These are phyloP conservation scores for Yamadazyma scolyti DNA, from an alignment of 805 yeast genomes.

Conservation along the genomic window DNA sequence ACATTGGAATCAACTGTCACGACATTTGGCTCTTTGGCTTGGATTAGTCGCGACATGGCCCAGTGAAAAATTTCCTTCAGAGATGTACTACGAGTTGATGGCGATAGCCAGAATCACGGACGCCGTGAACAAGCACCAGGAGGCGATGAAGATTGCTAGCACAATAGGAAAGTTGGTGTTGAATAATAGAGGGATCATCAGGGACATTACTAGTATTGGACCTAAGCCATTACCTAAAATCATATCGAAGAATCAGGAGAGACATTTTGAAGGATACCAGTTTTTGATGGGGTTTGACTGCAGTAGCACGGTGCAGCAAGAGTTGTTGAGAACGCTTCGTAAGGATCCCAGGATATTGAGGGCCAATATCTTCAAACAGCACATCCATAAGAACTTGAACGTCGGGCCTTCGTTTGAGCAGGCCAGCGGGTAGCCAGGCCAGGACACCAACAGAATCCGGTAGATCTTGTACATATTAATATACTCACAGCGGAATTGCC, in stretches of 20 bases:
- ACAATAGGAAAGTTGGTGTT: slow-evolving; percentile 82
- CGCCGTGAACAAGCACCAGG: slow-evolving; percentile 40
- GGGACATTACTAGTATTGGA: slow-evolving; percentile 79
- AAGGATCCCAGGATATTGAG: slow-evolving; percentile 90
- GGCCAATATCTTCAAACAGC: slow-evolving; percentile 65
- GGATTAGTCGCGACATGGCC: too few species aligned
- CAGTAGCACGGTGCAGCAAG: slow-evolving; percentile 81
- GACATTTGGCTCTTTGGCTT: too few species aligned
- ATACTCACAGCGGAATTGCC: too few species aligned
- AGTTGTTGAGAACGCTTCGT: slow-evolving; percentile 72
- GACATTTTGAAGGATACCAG: slow-evolving; percentile 86
- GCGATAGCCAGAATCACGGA: slow-evolving; percentile 83
- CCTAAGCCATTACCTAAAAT: slow-evolving; percentile 74
- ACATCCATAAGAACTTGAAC: slow-evolving; percentile 49
- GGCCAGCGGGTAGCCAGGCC: slow-evolving; percentile 15
- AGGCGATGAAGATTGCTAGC: slow-evolving; percentile 40
- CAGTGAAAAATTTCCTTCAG: slow-evolving; percentile 6
- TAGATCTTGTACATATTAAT: too few species aligned
- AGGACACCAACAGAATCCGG: too few species aligned
- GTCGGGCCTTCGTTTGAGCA: slow-evolving; percentile 57
- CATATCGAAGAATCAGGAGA: slow-evolving; percentile 79
- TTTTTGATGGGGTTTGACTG: slow-evolving; percentile 85
- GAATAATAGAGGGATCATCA: slow-evolving; percentile 89
- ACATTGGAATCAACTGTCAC: too few species aligned
- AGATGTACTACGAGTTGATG: slow-evolving; percentile 87